A percentile compares a stretch with the other conserved stretches of the same genome.
These are phyloP conservation scores for Mycena haematopus DNA, from an alignment of 768 basidiomycete genomes.

Conservation along the genomic window DNA sequence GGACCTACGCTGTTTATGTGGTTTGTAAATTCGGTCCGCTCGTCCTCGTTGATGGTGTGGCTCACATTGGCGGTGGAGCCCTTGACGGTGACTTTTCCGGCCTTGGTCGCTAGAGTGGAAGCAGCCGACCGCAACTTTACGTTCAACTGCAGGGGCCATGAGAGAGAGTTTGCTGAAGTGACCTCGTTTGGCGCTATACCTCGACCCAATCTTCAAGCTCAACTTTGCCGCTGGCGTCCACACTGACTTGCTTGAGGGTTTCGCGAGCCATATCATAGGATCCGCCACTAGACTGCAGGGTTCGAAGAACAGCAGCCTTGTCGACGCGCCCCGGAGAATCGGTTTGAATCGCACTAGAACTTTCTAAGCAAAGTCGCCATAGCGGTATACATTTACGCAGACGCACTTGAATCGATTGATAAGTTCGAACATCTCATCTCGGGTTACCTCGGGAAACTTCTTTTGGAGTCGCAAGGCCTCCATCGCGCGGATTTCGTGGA, in stretches of 20 bases:
- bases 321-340: slow-evolving; percentile 85
- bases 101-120: slow-evolving; percentile 61
- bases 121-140: slow-evolving; percentile 68
- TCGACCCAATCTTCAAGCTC: slow-evolving; percentile 99
- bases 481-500: slow-evolving; percentile 43
- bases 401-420: slow-evolving; percentile 96
- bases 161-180: slow-evolving; percentile 29
- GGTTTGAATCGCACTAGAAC: slow-evolving; percentile 68
- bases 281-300: slow-evolving; percentile 80
- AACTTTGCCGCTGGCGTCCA: slow-evolving; percentile 94
- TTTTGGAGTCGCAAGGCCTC: slow-evolving; percentile 86
- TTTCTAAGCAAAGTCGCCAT: slow-evolving; percentile 21
- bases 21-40: slow-evolving; percentile 93
- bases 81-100: slow-evolving; percentile 92
- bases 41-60: slow-evolving; percentile 98
- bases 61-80: slow-evolving; percentile 95
- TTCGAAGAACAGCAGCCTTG: slow-evolving; percentile 81
- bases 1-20: slow-evolving; percentile 90
- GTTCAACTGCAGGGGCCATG: slow-evolving; percentile 60
- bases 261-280: slow-evolving; percentile 91
- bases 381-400: slow-evolving; percentile 2
- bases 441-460: slow-evolving; percentile 90
- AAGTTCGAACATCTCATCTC: slow-evolving; percentile 94
- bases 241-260: slow-evolving; percentile 90
- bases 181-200: slow-evolving; percentile 51